Evolutionary conservation across 345 rosid species (phyloP).

Genomic region (Rhodamnia argentea): DNA sequence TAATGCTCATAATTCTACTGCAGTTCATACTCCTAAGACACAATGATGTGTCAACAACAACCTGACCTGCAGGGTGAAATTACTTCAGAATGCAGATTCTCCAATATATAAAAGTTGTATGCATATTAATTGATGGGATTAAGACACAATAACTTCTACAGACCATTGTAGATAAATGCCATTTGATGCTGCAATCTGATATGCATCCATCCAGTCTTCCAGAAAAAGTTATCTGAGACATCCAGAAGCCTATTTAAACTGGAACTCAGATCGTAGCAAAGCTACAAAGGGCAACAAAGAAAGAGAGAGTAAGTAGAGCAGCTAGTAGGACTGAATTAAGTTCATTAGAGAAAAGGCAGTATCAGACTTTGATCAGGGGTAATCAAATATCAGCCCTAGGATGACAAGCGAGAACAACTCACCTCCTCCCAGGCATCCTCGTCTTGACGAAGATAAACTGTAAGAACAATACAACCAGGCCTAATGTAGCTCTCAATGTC

Average conservation of each 20-base stretch:
- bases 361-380: background rate
- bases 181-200: slow-evolving; percentile 67
- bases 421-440: slow-evolving; percentile 94
- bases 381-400: background rate
- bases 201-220: slow-evolving; percentile 90
- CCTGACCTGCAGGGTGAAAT: slow-evolving; percentile 55
- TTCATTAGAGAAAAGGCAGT: background rate
- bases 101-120: background rate
- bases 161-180: slow-evolving; percentile 37
- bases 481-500: slow-evolving; percentile 99
- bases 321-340: background rate
- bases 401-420: slow-evolving; percentile 11
- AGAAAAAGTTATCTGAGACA: slow-evolving; percentile 62
- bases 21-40: slow-evolving; percentile 45
- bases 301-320: background rate
- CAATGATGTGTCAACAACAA: slow-evolving; percentile 61
- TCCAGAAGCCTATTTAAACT: slow-evolving; percentile 77
- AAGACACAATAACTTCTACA: background rate
- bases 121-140: background rate
- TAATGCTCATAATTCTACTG: slow-evolving; percentile 54
- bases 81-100: slow-evolving; percentile 6
- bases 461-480: slow-evolving; percentile 88
- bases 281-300: slow-evolving; percentile 30
- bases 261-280: slow-evolving; percentile 57
- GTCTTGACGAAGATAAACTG: slow-evolving; percentile 76